Percentiles rank a stretch among this genome's conserved stretches.
These are phyloP conservation scores for Penicillium nucicola DNA, from an alignment of 495 filamentous ascomycete species.

Conservation along the genomic window DNA sequence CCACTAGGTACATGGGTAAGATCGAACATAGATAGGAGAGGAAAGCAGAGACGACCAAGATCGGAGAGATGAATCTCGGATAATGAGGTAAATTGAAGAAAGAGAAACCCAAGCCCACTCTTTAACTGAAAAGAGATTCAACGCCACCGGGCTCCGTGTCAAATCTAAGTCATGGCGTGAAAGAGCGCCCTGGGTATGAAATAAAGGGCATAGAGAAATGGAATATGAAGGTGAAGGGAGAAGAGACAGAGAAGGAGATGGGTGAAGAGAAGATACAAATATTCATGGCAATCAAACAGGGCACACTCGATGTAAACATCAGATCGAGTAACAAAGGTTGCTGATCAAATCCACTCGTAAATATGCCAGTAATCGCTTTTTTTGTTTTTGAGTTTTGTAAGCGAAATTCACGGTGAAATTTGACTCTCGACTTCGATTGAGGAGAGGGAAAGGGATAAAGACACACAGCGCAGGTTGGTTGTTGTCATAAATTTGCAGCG, in stretches of 20 bases:
- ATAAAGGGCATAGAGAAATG: background rate
- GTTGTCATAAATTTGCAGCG: background rate
- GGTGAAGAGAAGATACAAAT: constrained; percentile 12
- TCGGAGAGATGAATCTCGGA: background rate
- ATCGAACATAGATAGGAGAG: background rate
- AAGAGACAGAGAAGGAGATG: constrained; percentile 7
- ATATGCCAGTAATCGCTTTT: constrained; percentile 2
- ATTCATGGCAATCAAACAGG: constrained; percentile 20
- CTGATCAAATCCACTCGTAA: background rate
- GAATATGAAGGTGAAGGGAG: constrained; percentile 1
- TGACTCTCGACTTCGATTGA: background rate
- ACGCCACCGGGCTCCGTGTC: constrained; percentile 19
- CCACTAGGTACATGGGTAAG: background rate
- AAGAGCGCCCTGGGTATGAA: constrained; percentile 7
- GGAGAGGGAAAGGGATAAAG: background rate
- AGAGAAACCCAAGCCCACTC: background rate
- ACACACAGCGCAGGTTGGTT: background rate
- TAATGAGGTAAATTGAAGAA: background rate
- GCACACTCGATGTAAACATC: constrained; percentile 15
- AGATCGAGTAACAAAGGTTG: background rate
- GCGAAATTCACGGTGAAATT: background rate
- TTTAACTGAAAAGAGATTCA: constrained; percentile 7
- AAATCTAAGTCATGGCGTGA: constrained; percentile 9
- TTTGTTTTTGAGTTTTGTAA: background rate
- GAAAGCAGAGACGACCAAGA: background rate